A percentile compares a stretch with the other conserved stretches of the same genome.
Evolutionary conservation across 2,329 filamentous ascomycete species (phyloP).

Genomic region (Capronia epimyces): DNA sequence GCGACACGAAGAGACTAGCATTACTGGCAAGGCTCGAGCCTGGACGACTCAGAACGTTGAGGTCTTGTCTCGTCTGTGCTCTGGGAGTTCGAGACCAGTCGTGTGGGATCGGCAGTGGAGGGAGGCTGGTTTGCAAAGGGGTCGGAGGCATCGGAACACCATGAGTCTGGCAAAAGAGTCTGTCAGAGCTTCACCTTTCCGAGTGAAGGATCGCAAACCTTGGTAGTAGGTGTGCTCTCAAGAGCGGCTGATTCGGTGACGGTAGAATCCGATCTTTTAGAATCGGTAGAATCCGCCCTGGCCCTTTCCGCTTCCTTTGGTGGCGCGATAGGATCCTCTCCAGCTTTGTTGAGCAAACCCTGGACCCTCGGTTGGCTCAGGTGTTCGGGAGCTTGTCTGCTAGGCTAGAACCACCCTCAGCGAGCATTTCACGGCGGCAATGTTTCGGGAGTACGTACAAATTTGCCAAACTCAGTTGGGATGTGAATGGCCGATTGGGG

Average conservation of each 20-base stretch:
- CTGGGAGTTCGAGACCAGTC: slow-evolving; percentile 29
- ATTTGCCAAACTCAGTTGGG: slow-evolving; percentile 72
- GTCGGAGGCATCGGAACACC: slow-evolving; percentile 25
- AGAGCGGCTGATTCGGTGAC: slow-evolving; percentile 9
- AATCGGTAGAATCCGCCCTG: slow-evolving; percentile 18
- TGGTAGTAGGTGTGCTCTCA: slow-evolving; percentile 7
- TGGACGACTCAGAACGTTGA: slow-evolving; percentile 30
- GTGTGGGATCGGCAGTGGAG: slow-evolving; percentile 19
- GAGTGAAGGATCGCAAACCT: slow-evolving; percentile 1
- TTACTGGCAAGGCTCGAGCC: slow-evolving; percentile 34
- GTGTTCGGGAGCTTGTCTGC: slow-evolving; percentile 6
- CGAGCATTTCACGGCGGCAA: background rate
- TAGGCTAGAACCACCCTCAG: slow-evolving; percentile 11
- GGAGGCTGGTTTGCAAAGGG: slow-evolving; percentile 25
- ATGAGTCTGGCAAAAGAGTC: slow-evolving; percentile 9
- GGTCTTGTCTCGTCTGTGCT: slow-evolving; percentile 31
- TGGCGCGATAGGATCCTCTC: slow-evolving; percentile 1
- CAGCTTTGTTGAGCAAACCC: background rate
- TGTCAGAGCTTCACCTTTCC: background rate
- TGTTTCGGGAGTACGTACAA: slow-evolving; percentile 35
- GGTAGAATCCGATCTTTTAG: slow-evolving; percentile 22
- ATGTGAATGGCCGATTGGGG: slow-evolving; percentile 88
- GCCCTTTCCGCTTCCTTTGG: slow-evolving; percentile 16
- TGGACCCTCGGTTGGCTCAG: background rate
- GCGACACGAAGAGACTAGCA: slow-evolving; percentile 29